Conservation (phyloP, 1,284 basidiomycete species). For the Microbotryum saponariae region DNA sequence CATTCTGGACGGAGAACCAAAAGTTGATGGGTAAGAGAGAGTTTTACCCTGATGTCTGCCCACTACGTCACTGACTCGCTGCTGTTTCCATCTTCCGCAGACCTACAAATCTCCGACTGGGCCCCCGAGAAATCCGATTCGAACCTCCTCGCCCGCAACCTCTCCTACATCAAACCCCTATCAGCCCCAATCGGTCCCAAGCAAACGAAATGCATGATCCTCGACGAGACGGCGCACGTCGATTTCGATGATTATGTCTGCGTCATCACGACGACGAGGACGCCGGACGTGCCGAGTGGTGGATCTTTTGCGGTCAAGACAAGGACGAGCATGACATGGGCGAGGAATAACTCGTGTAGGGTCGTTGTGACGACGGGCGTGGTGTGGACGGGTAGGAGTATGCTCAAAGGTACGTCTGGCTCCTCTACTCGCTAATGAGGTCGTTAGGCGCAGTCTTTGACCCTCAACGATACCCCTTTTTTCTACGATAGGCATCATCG, state of each 20-base stretch:
- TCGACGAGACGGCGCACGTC: slow-evolving; percentile 70
- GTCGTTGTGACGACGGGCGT: slow-evolving; percentile 84
- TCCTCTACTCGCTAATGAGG: not conserved
- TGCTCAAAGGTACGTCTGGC: slow-evolving; percentile 70
- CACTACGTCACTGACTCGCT: not conserved
- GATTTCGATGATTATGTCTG: slow-evolving; percentile 79
- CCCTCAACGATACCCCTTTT: not conserved
- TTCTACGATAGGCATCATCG: slow-evolving; percentile 67
- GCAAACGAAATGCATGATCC: slow-evolving; percentile 87
- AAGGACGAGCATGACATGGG: slow-evolving; percentile 90
- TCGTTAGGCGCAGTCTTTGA: not conserved
- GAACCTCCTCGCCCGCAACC: slow-evolving; percentile 67
- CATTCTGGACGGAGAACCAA: slow-evolving; percentile 81
- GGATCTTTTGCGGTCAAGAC: slow-evolving; percentile 89
- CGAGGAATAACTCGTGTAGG: slow-evolving; percentile 63
- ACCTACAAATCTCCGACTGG: slow-evolving; percentile 90
- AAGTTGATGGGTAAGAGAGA: slow-evolving; percentile 69
- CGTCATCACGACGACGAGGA: slow-evolving; percentile 80
- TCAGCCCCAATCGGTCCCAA: slow-evolving; percentile 82
- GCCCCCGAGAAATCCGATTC: slow-evolving; percentile 56
- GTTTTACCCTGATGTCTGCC: not conserved
- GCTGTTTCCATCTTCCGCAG: slow-evolving; percentile 44
- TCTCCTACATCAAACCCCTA: slow-evolving; percentile 94
- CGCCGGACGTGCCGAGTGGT: slow-evolving; percentile 90
- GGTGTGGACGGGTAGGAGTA: slow-evolving; percentile 93